Percentiles rank a stretch among this genome's conserved stretches.
These are phyloP conservation scores for Scedosporium boydii DNA, from an alignment of 2,329 filamentous ascomycete species.

Conservation along the genomic window DNA sequence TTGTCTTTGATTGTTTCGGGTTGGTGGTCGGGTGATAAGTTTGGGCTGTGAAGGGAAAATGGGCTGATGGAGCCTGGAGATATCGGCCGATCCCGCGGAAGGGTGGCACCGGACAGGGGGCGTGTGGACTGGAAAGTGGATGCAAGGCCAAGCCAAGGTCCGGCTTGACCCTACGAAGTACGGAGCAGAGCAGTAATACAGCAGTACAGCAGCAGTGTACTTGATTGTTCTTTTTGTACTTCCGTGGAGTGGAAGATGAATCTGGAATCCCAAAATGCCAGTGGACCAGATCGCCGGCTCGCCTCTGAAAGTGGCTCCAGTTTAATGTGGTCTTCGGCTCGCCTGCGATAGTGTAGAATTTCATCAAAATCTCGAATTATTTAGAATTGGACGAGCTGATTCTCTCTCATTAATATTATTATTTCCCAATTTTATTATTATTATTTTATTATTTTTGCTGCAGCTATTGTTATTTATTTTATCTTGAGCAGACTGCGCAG, in stretches of 20 bases:
- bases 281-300: too few relatives aligned
- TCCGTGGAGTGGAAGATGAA: too few relatives aligned
- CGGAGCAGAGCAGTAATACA: too few relatives aligned
- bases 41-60: slow-evolving; percentile 24
- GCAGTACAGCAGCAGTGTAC: too few relatives aligned
- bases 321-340: too few relatives aligned
- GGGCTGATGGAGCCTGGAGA: slow-evolving; percentile 22
- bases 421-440: neutral
- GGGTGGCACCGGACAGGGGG: slow-evolving; percentile 1
- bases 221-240: too few relatives aligned
- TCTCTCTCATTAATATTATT: neutral
- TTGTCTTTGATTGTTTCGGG: slow-evolving; percentile 3
- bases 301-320: too few relatives aligned
- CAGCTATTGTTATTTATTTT: too few relatives aligned
- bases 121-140: neutral
- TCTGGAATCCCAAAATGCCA: too few relatives aligned
- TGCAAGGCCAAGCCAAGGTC: neutral
- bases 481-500: too few relatives aligned
- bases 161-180: neutral
- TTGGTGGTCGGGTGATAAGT: slow-evolving; percentile 21
- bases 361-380: neutral
- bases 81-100: slow-evolving; percentile 23
- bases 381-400: neutral
- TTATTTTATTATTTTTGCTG: neutral
- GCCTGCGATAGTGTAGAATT: too few relatives aligned